These are phyloP conservation scores for Xylaria curta DNA, from an alignment of 495 filamentous ascomycete species.

Conservation along the genomic window DNA sequence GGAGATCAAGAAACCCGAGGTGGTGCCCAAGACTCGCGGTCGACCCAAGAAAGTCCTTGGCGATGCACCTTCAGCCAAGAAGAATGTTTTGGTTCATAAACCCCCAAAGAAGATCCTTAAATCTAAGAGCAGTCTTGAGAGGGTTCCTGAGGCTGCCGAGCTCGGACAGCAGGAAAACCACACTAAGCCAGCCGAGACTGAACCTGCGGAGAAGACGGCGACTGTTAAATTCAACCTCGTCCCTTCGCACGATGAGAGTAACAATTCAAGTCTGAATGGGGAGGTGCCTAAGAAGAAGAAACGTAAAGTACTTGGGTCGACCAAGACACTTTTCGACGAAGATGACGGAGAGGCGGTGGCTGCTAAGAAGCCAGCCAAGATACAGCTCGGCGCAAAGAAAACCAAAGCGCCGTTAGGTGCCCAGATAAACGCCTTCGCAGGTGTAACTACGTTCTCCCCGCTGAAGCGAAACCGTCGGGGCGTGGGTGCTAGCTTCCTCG, in stretches of 20 bases:
- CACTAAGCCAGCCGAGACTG: constrained; percentile 27
- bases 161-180: constrained; percentile 24
- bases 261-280: constrained; percentile 31
- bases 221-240: constrained; percentile 42
- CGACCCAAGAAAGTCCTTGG: constrained; percentile 47
- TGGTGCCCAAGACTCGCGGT: constrained; percentile 46
- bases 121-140: constrained; percentile 47
- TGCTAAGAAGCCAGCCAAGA: constrained; percentile 45
- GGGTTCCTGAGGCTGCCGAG: constrained; percentile 57
- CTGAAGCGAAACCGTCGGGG: constrained; percentile 78
- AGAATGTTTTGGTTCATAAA: constrained; percentile 45
- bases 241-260: constrained; percentile 37
- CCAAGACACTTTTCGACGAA: constrained; percentile 76
- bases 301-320: constrained; percentile 69
- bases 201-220: constrained; percentile 37
- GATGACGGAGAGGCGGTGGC: constrained; percentile 65
- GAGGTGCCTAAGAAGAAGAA: constrained; percentile 72
- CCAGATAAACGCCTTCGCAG: constrained; percentile 47
- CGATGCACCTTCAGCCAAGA: constrained; percentile 50
- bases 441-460: constrained; percentile 71
- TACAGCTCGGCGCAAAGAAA: constrained; percentile 38
- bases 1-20: constrained; percentile 33
- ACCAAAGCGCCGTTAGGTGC: constrained; percentile 40
- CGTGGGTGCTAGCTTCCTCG: constrained; percentile 60
- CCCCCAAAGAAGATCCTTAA: constrained; percentile 39